Conservation (phyloP, 2,329 filamentous ascomycete genomes). For the Xylariaceae sp. region DNA sequence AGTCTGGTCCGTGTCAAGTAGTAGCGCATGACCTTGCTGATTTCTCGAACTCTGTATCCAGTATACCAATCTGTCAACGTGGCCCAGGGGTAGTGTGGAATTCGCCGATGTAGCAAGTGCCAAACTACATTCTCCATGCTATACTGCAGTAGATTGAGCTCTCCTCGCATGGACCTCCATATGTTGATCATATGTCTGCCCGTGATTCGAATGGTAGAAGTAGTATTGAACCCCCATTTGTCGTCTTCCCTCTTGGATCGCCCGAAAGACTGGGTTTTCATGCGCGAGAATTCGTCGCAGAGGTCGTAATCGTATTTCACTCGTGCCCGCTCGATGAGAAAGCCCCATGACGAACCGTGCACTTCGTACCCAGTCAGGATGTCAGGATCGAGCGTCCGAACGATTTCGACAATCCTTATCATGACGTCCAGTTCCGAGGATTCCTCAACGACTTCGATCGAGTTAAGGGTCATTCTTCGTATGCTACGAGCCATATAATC, state of each 20-base stretch:
- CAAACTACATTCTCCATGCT: conserved; percentile 95
- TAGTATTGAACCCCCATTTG: conserved; percentile 89
- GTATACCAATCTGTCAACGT: conserved; percentile 79
- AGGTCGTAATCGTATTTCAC: conserved; percentile 85
- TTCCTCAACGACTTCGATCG: conserved; percentile 70
- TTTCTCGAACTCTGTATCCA: conserved; percentile 60
- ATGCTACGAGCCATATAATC: conserved; percentile 55
- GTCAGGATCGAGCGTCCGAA: conserved; percentile 79
- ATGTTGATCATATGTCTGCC: conserved; percentile 96
- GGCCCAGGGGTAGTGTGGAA: conserved; percentile 79
- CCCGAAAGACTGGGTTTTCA: conserved; percentile 77
- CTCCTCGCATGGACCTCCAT: conserved; percentile 92
- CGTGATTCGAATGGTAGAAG: conserved; percentile 86
- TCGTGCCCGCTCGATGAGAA: conserved; percentile 82
- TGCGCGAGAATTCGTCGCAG: conserved; percentile 84
- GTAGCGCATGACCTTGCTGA: conserved; percentile 72
- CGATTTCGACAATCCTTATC: conserved; percentile 79
- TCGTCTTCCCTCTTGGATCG: conserved; percentile 82
- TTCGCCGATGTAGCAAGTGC: conserved; percentile 78
- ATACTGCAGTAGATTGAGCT: conserved; percentile 87
- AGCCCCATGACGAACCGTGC: conserved; percentile 91
- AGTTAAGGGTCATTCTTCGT: conserved; percentile 50
- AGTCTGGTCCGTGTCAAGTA: conserved; percentile 71
- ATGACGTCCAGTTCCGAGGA: conserved; percentile 77
- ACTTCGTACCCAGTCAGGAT: conserved; percentile 94